Conservation (phyloP, 2,329 filamentous ascomycete genomes). For the Hyphodiscus sp. region DNA sequence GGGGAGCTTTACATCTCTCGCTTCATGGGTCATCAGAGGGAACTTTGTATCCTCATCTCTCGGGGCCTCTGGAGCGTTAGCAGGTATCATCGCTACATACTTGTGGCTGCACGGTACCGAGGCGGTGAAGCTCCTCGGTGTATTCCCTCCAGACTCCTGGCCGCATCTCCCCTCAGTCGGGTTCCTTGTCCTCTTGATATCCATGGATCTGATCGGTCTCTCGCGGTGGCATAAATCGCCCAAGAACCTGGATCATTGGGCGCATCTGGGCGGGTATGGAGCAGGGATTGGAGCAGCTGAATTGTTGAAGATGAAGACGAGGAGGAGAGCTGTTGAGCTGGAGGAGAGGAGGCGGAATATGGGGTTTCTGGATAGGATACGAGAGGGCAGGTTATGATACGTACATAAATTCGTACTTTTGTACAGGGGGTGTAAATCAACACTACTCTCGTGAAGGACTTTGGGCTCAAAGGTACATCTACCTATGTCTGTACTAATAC, state of each 20-base stretch:
- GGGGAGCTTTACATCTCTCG: constrained; percentile 53
- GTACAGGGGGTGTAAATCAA: not conserved
- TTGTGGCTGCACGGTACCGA: constrained; percentile 53
- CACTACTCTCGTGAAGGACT: not conserved
- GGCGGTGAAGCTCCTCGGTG: constrained; percentile 48
- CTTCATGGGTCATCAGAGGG: constrained; percentile 33
- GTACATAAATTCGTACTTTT: not conserved
- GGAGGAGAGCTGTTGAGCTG: constrained; percentile 17
- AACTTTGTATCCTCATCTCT: constrained; percentile 44
- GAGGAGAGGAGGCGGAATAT: constrained; percentile 19
- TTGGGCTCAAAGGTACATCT: not conserved
- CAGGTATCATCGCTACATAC: constrained; percentile 55
- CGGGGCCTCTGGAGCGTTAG: constrained; percentile 61
- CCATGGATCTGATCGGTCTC: constrained; percentile 43
- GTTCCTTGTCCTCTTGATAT: constrained; percentile 46
- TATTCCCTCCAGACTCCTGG: constrained; percentile 46
- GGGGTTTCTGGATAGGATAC: constrained; percentile 16
- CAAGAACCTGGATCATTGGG: constrained; percentile 31
- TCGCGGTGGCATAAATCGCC: constrained; percentile 2
- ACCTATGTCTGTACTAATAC: not conserved
- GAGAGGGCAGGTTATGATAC: constrained; percentile 9
- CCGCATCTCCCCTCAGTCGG: constrained; percentile 47
- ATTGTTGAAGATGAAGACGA: constrained; percentile 20
- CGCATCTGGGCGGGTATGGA: constrained; percentile 33
- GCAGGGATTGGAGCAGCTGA: constrained; percentile 26